Conservation (phyloP, 2,329 filamentous ascomycete species). For the Rhytidhysteron rufulum region DNA sequence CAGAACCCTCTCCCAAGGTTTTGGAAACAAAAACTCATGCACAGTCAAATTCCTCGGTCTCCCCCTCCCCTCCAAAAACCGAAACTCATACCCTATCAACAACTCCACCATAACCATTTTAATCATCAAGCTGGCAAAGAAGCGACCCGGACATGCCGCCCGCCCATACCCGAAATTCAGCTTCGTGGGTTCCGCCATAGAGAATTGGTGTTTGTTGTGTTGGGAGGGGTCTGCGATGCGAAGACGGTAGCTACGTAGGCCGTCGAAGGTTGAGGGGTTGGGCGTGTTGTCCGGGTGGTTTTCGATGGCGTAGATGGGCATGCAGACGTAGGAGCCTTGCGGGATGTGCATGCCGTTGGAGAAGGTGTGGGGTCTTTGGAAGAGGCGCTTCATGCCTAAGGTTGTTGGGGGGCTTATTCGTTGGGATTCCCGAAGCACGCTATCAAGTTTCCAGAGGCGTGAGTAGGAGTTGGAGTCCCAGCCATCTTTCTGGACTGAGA, state of each 20-base stretch:
- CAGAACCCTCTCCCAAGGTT: constrained; percentile 12
- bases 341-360: constrained; percentile 5
- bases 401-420: constrained; percentile 6
- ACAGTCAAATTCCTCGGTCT: constrained; percentile 14
- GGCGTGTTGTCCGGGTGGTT: constrained; percentile 2
- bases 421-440: constrained; percentile 7
- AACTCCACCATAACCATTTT: constrained; percentile 6
- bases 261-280: constrained; percentile 6
- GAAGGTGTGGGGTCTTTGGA: constrained; percentile 5
- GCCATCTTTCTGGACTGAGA: not conserved
- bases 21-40: constrained; percentile 20
- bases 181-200: not conserved
- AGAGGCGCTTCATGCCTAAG: constrained; percentile 3
- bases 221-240: not conserved
- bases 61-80: not conserved
- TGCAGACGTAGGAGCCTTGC: constrained; percentile 4
- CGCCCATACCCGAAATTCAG: constrained; percentile 6
- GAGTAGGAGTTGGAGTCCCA: constrained; percentile 3
- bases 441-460: constrained; percentile 7
- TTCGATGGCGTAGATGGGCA: constrained; percentile 6
- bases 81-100: constrained; percentile 5
- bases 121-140: constrained; percentile 5
- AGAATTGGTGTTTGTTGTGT: constrained; percentile 1
- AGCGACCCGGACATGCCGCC: constrained; percentile 7
- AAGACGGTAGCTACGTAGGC: constrained; percentile 4